Percentiles rank a stretch among this genome's conserved stretches.
phyloP scores from a whole-genome alignment of 1,284 basidiomycete genomes.

The Baeospora myosura region DNA sequence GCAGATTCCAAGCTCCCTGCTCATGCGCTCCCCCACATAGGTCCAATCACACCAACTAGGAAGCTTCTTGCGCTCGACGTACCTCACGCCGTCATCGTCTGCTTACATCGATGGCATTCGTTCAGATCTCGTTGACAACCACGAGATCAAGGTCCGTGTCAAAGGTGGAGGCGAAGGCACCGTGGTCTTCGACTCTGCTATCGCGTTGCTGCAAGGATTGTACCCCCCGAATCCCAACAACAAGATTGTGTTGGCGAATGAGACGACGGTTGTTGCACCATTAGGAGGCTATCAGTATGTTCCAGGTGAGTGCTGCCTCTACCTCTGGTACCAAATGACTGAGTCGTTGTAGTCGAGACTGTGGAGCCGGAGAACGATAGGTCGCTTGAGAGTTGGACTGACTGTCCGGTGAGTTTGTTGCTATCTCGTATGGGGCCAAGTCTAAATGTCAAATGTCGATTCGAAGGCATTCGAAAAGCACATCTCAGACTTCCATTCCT shows the following conservation, averaged over 20 bases:
- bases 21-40: constrained; percentile 38
- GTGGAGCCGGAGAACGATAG: constrained; percentile 78
- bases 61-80: constrained; percentile 55
- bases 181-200: constrained; percentile 78
- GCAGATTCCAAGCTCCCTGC: too few species aligned
- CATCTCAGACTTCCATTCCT: constrained; percentile 46
- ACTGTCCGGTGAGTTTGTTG: constrained; percentile 57
- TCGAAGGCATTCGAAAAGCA: constrained; percentile 57
- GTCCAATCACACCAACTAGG: constrained; percentile 71
- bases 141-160: constrained; percentile 65
- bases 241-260: constrained; percentile 73
- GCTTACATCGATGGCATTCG: constrained; percentile 64
- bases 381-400: constrained; percentile 79
- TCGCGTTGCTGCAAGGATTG: constrained; percentile 71
- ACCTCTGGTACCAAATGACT: constrained; percentile 2
- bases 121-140: constrained; percentile 61
- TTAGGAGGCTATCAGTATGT: constrained; percentile 83
- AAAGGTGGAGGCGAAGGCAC: constrained; percentile 81
- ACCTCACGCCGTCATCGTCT: constrained; percentile 57
- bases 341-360: constrained; percentile 53
- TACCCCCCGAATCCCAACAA: constrained; percentile 69
- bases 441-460: background rate
- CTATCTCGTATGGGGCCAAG: constrained; percentile 1
- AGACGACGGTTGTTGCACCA: constrained; percentile 63
- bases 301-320: constrained; percentile 38